phyloP scores from a whole-genome alignment of 805 yeast species.

The Ogataea methanolica region DNA sequence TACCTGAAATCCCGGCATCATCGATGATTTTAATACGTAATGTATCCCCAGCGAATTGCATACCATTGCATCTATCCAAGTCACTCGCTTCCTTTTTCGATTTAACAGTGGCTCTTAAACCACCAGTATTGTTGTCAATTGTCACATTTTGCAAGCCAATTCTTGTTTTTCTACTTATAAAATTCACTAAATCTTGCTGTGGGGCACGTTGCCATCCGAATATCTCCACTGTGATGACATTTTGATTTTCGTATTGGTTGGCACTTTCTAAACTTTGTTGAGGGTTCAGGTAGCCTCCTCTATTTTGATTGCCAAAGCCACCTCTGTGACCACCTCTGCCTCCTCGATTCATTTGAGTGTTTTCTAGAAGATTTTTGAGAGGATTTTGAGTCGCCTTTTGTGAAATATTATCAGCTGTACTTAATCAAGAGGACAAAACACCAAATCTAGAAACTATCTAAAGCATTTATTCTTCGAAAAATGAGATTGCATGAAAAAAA shows the following conservation, averaged over 20 bases:
- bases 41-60: conserved; percentile 71
- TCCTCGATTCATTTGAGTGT: conserved; percentile 26
- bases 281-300: conserved; percentile 12
- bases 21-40: conserved; percentile 46
- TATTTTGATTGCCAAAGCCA: conserved; percentile 8
- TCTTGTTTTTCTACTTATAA: conserved; percentile 63
- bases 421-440: too few relatives aligned
- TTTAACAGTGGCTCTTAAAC: conserved; percentile 56
- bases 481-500: too few relatives aligned
- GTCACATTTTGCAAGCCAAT: conserved; percentile 48
- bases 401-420: too few relatives aligned
- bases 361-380: background rate
- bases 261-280: conserved; percentile 17
- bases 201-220: conserved; percentile 81
- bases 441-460: too few relatives aligned
- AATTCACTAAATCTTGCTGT: conserved; percentile 60
- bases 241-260: conserved; percentile 22
- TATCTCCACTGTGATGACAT: conserved; percentile 51
- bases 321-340: conserved; percentile 30
- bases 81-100: conserved; percentile 52
- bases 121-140: conserved; percentile 45
- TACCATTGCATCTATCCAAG: conserved; percentile 64
- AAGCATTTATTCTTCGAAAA: too few relatives aligned
- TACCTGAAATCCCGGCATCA: conserved; percentile 22
- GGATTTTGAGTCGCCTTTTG: too few relatives aligned